Evolutionary conservation across 1,284 basidiomycete species (phyloP), one percentile per base, ranked within the genome.

Genomic region (Leccinum laetum): DNA sequence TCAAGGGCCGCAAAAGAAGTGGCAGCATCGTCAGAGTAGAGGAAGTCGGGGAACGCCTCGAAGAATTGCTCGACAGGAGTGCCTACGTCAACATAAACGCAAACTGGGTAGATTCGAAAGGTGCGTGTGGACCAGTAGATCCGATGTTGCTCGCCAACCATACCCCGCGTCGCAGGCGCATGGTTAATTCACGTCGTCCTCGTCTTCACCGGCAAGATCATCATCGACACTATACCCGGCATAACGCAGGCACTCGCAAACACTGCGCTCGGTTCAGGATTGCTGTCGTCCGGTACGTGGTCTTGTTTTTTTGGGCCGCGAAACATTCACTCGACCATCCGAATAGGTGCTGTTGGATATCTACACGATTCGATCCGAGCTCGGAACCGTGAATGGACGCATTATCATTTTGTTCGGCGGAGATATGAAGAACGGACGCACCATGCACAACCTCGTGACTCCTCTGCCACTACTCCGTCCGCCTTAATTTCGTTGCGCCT

Each of bases 91-190:
- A 99, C 77, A 88, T 94, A 72, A 99, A 99, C 78, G 96, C 95
- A 9, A 91, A 96, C 74, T 99, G 97, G 97, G 98, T 99, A 73
- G 98, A 99, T 76, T 89, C 93, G 68, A 99, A 99, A 80, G 97
- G 96, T 95, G 61, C 65, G 86, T 79, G 59, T 55, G 14, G 29
- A 37, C 59, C 13, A 56, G 46, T 35, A 6, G 39, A 44, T 21
- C 61, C 61, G 24, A 44, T 52, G 26, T 65, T 35, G 49, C 29
- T 60, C 35, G n/a, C 9, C 21, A 49, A 60, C 71, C 58, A 69
- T 58, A 39, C 35, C 13, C 2, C 58, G 8, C 55, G 52, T 39
- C 46, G 10, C 70, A 97, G 96, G 96, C 68, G 97, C 98, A 68
- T 99, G 97, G 97, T 83, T 97, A 71, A 99, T 99, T 69, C 97